phyloP scores from a whole-genome alignment of 331 rosid species.

The Spiraea crenata region DNA sequence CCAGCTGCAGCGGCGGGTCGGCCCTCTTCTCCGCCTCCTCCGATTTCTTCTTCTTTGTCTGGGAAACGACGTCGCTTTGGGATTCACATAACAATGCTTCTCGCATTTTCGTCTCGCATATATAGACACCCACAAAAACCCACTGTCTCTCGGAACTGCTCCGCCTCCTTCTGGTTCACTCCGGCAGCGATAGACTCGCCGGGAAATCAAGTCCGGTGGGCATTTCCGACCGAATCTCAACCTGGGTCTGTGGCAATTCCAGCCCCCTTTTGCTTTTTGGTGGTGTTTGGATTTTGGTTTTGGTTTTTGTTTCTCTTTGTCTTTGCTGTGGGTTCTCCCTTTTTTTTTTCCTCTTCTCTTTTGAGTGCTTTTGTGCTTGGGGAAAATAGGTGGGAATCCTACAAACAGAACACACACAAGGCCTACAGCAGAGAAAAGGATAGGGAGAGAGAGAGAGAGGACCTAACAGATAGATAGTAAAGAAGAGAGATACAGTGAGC shows the following conservation, averaged over 20 bases:
- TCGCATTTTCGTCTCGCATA: conserved; percentile 37
- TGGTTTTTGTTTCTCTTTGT: background rate
- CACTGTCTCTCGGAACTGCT: background rate
- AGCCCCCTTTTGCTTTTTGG: background rate
- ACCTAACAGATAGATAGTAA: background rate
- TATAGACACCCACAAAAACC: background rate
- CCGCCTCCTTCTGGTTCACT: background rate
- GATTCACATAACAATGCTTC: conserved; percentile 50
- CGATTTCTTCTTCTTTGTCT: conserved; percentile 51
- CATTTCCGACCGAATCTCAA: conserved; percentile 22
- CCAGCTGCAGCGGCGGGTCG: conserved; percentile 28
- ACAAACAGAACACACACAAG: conserved; percentile 27
- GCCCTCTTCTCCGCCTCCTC: conserved; percentile 40
- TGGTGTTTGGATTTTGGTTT: conserved; percentile 17
- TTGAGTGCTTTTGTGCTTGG: conserved; percentile 43
- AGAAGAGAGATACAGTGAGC: background rate
- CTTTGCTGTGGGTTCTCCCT: conserved; percentile 10
- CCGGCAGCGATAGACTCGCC: conserved; percentile 26
- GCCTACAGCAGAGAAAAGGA: conserved; percentile 15
- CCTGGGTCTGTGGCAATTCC: no score
- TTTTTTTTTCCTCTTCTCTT: conserved; percentile 12
- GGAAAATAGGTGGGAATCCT: conserved; percentile 58
- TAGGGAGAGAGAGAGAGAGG: conserved; percentile 7
- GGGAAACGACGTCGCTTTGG: conserved; percentile 32
- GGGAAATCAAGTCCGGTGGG: conserved; percentile 21